Conservation (phyloP, 148 eudicot species). For the Camellia lanceoleosa region DNA sequence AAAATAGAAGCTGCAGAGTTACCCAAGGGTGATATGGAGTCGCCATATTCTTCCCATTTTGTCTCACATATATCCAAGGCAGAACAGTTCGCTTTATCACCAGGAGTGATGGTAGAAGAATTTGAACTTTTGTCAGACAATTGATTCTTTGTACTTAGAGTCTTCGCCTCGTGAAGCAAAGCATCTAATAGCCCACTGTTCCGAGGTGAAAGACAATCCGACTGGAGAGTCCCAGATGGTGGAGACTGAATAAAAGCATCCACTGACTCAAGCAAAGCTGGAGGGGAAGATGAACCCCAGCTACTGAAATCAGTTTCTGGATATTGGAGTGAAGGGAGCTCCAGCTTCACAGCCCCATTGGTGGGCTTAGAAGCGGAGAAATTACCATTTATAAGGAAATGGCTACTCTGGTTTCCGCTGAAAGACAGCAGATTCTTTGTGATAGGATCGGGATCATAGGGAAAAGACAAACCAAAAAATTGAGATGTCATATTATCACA, state of each 20-base stretch:
- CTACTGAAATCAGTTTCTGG: constrained; percentile 25
- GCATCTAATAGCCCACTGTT: constrained; percentile 27
- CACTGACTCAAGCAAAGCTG: constrained; percentile 20
- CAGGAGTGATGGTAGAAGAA: constrained; percentile 13
- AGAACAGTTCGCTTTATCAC: constrained; percentile 1
- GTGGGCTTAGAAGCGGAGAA: constrained; percentile 24
- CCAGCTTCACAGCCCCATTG: constrained; percentile 21
- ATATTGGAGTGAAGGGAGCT: constrained; percentile 41
- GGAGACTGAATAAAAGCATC: constrained; percentile 27
- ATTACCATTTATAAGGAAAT: constrained; percentile 26
- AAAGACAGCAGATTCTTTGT: neutral
- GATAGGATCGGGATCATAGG: constrained; percentile 17
- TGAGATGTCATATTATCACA: constrained; percentile 15
- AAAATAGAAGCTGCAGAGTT: constrained; percentile 2
- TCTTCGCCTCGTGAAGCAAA: constrained; percentile 17
- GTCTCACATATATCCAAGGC: constrained; percentile 6
- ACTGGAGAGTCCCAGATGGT: constrained; percentile 1
- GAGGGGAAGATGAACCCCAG: constrained; percentile 21
- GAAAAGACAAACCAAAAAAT: constrained; percentile 10
- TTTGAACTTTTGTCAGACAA: constrained; percentile 15
- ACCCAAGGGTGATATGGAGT: constrained; percentile 13
- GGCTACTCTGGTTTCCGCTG: constrained; percentile 22
- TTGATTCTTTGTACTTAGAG: constrained; percentile 10
- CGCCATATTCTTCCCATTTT: constrained; percentile 12
- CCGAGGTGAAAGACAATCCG: constrained; percentile 15